These are phyloP conservation scores for Penicillium cinerascens DNA, from an alignment of 495 filamentous ascomycete genomes.

Conservation along the genomic window DNA sequence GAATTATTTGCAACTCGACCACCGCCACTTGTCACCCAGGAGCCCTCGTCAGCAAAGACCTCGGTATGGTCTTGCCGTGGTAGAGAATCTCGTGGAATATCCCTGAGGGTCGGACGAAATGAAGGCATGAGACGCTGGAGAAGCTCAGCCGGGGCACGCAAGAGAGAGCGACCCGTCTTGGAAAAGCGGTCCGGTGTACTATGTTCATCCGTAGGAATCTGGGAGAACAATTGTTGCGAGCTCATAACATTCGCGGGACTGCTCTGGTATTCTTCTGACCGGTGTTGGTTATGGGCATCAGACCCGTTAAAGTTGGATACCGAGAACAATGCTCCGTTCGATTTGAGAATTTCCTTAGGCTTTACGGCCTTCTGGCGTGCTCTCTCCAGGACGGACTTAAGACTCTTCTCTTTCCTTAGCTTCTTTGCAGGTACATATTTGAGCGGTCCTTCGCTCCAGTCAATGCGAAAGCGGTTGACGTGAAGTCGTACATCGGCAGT, in stretches of 20 bases:
- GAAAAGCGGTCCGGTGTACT: background rate
- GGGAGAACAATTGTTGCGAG: conserved; percentile 19
- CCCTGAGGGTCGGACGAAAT: background rate
- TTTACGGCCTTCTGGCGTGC: conserved; percentile 4
- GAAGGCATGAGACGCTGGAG: conserved; percentile 6
- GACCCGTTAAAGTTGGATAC: background rate
- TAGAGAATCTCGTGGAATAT: background rate
- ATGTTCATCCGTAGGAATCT: conserved; percentile 1
- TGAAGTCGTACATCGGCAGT: conserved; percentile 29
- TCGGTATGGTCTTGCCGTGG: background rate
- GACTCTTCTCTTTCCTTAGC: conserved; percentile 12
- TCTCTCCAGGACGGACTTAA: conserved; percentile 18
- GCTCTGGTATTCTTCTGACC: background rate
- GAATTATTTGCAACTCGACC: background rate
- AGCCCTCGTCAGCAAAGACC: background rate
- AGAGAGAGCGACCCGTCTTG: background rate
- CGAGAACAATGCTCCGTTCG: background rate
- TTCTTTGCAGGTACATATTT: conserved; percentile 20
- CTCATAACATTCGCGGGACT: background rate
- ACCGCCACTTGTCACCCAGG: background rate
- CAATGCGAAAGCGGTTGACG: conserved; percentile 34
- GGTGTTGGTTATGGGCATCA: background rate
- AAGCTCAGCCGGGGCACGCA: conserved; percentile 1
- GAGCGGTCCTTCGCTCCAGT: conserved; percentile 24
- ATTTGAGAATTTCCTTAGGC: background rate